Conservation (phyloP, 2,329 filamentous ascomycete genomes). For the Colletotrichum tabaci region DNA sequence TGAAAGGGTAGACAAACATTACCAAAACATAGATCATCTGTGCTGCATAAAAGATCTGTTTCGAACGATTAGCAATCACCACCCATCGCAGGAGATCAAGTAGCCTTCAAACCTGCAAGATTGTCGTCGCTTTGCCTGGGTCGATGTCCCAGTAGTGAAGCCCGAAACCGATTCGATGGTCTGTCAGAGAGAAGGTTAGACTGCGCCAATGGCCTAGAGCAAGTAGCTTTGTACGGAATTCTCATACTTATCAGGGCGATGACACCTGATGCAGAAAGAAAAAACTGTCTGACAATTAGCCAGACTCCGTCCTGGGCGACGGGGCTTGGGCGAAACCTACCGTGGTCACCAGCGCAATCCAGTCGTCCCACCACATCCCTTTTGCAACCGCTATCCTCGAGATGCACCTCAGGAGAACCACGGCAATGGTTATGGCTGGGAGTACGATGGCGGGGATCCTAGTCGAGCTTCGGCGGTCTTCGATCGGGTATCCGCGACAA, state of each 20-base stretch:
- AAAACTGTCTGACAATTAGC: background rate
- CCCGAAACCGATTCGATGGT: slow-evolving; percentile 41
- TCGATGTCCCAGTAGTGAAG: slow-evolving; percentile 45
- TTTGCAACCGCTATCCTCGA: slow-evolving; percentile 19
- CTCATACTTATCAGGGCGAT: slow-evolving; percentile 5
- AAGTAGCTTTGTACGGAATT: background rate
- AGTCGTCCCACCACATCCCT: slow-evolving; percentile 38
- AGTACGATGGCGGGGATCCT: slow-evolving; percentile 16
- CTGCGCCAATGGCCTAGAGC: background rate
- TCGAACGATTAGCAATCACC: background rate
- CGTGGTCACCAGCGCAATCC: slow-evolving; percentile 25
- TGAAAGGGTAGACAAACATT: slow-evolving; percentile 21
- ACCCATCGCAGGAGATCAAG: no score
- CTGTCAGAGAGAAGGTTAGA: background rate
- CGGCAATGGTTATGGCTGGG: background rate
- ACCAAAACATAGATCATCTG: slow-evolving; percentile 46
- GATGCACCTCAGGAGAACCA: slow-evolving; percentile 20
- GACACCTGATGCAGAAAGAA: background rate
- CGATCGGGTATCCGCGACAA: slow-evolving; percentile 20
- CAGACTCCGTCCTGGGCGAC: background rate
- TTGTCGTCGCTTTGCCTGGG: slow-evolving; percentile 27
- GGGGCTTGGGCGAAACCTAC: background rate
- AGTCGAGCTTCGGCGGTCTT: slow-evolving; percentile 3
- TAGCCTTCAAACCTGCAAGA: slow-evolving; percentile 20
- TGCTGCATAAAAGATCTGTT: slow-evolving; percentile 41